Evolutionary conservation across 2,329 filamentous ascomycete genomes (phyloP).

Genomic region (Cytospora piceicola): DNA sequence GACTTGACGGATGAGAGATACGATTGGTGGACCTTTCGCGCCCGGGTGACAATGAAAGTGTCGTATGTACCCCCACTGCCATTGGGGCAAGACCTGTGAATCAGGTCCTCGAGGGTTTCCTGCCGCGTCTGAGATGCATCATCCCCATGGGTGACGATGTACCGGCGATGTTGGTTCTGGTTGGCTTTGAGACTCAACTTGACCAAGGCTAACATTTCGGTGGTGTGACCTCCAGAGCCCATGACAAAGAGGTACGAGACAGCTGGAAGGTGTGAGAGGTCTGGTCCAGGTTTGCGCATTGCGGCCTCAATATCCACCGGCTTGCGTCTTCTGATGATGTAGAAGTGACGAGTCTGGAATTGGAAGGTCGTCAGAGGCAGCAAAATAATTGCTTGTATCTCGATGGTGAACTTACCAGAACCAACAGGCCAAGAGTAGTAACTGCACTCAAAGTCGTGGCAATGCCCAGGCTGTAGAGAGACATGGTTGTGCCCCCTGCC

Average conservation of each 20-base stretch:
- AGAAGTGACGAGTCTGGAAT: slow-evolving; percentile 17
- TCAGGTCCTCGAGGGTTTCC: slow-evolving; percentile 63
- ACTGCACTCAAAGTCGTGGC: slow-evolving; percentile 5
- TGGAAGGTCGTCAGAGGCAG: not conserved
- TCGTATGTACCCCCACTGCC: slow-evolving; percentile 58
- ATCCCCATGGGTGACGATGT: slow-evolving; percentile 80
- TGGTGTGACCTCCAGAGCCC: slow-evolving; percentile 91
- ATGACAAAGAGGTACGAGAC: slow-evolving; percentile 77
- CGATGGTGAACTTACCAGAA: not conserved
- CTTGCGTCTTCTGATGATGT: not conserved
- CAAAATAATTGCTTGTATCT: not conserved
- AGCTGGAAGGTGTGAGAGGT: slow-evolving; percentile 32
- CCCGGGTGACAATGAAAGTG: slow-evolving; percentile 72
- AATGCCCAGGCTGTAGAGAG: slow-evolving; percentile 9
- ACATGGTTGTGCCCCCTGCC: not conserved
- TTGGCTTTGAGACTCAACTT: slow-evolving; percentile 58
- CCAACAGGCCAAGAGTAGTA: slow-evolving; percentile 1
- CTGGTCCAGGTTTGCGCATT: slow-evolving; percentile 24
- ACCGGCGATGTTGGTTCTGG: slow-evolving; percentile 70
- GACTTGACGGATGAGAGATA: slow-evolving; percentile 74
- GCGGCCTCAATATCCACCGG: slow-evolving; percentile 23
- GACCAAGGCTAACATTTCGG: slow-evolving; percentile 91
- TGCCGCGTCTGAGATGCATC: slow-evolving; percentile 68
- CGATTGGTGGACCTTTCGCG: slow-evolving; percentile 80
- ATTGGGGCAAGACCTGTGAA: slow-evolving; percentile 41